Conservation (phyloP, 108 stramenopile genomes). For the Nitzschia palea region DNA sequence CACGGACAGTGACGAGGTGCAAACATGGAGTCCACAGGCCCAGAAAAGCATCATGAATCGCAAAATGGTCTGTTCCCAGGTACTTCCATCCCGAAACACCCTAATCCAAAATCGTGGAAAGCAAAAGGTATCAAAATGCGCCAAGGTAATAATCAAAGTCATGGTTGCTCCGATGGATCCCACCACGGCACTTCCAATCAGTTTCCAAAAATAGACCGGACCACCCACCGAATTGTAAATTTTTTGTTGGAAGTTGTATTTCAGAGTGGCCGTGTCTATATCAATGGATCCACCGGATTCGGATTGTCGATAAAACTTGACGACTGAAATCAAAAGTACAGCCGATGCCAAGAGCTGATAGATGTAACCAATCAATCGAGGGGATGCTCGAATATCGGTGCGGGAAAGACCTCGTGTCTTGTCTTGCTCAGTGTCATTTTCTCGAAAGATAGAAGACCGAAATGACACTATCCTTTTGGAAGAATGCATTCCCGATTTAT, state of each 20-base stretch:
- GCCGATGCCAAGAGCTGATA: conserved; percentile 42
- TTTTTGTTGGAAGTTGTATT: not conserved
- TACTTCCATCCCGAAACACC: conserved; percentile 51
- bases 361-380: conserved; percentile 53
- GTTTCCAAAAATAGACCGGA: conserved; percentile 46
- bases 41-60: conserved; percentile 35
- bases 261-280: not conserved
- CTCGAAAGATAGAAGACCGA: conserved; percentile 28
- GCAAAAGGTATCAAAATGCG: conserved; percentile 55
- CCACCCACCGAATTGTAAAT: conserved; percentile 15
- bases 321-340: conserved; percentile 42
- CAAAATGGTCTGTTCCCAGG: conserved; percentile 34
- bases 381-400: conserved; percentile 53
- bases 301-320: conserved; percentile 31
- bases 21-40: conserved; percentile 38
- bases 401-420: conserved; percentile 22
- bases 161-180: conserved; percentile 18
- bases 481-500: not conserved
- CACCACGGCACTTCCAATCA: conserved; percentile 35
- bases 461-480: conserved; percentile 19
- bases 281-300: conserved; percentile 10
- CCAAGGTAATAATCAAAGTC: conserved; percentile 32
- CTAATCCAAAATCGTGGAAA: conserved; percentile 42
- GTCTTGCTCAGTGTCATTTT: not conserved
- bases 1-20: conserved; percentile 53